Percentiles rank a stretch among this genome's conserved stretches.
phyloP scores from a whole-genome alignment of 2,329 filamentous ascomycete genomes.

The Colletotrichum higginsianum region DNA sequence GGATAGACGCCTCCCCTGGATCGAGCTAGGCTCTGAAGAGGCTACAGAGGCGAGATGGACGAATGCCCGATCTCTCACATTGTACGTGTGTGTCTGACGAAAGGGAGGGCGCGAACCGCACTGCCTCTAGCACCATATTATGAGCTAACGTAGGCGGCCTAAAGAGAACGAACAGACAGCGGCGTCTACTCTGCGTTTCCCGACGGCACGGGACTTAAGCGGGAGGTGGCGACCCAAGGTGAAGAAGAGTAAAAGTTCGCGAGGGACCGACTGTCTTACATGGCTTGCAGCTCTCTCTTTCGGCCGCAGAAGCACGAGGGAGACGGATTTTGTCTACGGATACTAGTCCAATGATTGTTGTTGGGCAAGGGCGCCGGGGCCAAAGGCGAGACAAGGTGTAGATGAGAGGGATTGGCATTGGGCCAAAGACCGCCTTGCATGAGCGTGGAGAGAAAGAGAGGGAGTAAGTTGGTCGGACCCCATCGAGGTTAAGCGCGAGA shows the following conservation, averaged over 20 bases:
- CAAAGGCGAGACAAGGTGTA: slow-evolving; percentile 31
- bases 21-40: slow-evolving; percentile 10
- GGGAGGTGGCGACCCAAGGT: slow-evolving; percentile 11
- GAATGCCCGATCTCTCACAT: slow-evolving; percentile 13
- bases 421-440: slow-evolving; percentile 31
- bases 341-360: slow-evolving; percentile 6
- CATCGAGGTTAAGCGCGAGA: no score
- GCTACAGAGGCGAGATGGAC: slow-evolving; percentile 6
- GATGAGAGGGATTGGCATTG: slow-evolving; percentile 7
- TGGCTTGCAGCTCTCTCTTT: slow-evolving; percentile 25
- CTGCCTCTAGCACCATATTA: slow-evolving; percentile 15
- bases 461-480: no score
- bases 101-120: slow-evolving; percentile 34
- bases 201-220: neutral
- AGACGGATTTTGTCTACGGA: slow-evolving; percentile 14
- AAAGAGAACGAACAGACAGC: slow-evolving; percentile 9
- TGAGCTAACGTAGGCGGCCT: neutral
- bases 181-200: slow-evolving; percentile 5
- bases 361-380: slow-evolving; percentile 27
- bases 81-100: slow-evolving; percentile 6
- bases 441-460: slow-evolving; percentile 11
- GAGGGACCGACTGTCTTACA: slow-evolving; percentile 23
- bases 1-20: neutral
- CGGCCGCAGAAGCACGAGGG: slow-evolving; percentile 33
- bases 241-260: slow-evolving; percentile 17